A percentile compares a stretch with the other conserved stretches of the same genome.
phyloP scores from a whole-genome alignment of 148 eudicot species.

The Vaccinium corymbosum region DNA sequence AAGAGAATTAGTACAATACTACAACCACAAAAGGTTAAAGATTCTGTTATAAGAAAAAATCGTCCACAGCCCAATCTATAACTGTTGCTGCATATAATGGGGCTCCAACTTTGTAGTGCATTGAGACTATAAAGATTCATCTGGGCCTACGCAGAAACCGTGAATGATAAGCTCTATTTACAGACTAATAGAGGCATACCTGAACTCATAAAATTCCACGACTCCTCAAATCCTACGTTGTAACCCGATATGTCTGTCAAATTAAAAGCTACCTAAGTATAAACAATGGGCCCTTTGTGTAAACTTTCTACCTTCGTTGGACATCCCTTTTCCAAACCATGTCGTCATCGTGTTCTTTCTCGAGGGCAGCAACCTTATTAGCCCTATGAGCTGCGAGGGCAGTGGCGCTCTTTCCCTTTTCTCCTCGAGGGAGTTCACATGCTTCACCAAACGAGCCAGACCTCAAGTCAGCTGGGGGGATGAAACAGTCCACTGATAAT shows the following conservation, averaged over 20 bases:
- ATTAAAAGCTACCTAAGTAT: constrained; percentile 30
- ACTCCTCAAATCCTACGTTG: constrained; percentile 18
- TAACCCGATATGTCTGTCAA: constrained; percentile 25
- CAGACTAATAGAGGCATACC: constrained; percentile 19
- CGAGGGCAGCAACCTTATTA: constrained; percentile 46
- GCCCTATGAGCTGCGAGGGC: constrained; percentile 29
- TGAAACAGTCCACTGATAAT: constrained; percentile 51
- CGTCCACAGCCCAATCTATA: constrained; percentile 18
- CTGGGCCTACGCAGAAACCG: constrained; percentile 19
- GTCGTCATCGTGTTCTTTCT: constrained; percentile 18
- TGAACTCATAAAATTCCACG: constrained; percentile 9
- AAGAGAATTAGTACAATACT: constrained; percentile 10
- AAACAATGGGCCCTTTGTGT: constrained; percentile 24
- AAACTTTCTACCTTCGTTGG: constrained; percentile 18
- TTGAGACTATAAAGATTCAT: constrained; percentile 26
- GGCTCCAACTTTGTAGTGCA: constrained; percentile 24
- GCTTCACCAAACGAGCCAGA: constrained; percentile 46
- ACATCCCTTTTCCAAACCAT: constrained; percentile 37
- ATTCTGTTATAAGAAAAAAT: constrained; percentile 23
- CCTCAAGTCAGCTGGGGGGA: constrained; percentile 52
- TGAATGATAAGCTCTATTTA: constrained; percentile 27
- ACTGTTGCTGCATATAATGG: constrained; percentile 5
- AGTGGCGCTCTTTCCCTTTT: constrained; percentile 26
- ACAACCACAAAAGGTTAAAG: constrained; percentile 12
- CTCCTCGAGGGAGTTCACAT: constrained; percentile 36